Evolutionary conservation across 768 basidiomycete species (phyloP).

Genomic region (Leccinum truebloodii): DNA sequence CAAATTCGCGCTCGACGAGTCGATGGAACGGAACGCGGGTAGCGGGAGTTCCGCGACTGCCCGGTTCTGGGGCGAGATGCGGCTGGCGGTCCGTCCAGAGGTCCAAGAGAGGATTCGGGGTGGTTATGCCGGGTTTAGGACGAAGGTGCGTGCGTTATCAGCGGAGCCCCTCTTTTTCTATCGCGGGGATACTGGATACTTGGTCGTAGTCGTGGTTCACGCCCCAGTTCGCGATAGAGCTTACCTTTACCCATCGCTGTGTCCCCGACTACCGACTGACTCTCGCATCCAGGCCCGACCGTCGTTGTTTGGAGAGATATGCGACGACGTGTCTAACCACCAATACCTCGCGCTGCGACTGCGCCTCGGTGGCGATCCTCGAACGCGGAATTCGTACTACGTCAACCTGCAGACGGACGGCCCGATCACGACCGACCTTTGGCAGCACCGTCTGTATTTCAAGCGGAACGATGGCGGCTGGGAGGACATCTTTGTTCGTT

Average conservation of each 20-base stretch:
- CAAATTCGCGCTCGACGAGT: conserved; percentile 68
- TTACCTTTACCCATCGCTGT: neutral
- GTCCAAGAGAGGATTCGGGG: conserved; percentile 69
- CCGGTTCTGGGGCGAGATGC: conserved; percentile 82
- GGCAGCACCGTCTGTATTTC: conserved; percentile 92
- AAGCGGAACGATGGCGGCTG: conserved; percentile 62
- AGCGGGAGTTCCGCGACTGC: conserved; percentile 55
- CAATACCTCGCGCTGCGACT: conserved; percentile 80
- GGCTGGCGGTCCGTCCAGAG: conserved; percentile 64
- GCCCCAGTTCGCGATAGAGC: neutral
- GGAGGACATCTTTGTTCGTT: conserved; percentile 82
- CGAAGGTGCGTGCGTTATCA: conserved; percentile 53
- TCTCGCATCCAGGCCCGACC: conserved; percentile 54
- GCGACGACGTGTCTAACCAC: conserved; percentile 82
- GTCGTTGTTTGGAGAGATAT: conserved; percentile 84
- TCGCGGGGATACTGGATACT: too few relatives aligned
- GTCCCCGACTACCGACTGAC: neutral
- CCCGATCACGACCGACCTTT: conserved; percentile 79
- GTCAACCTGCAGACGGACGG: conserved; percentile 93
- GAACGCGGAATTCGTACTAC: conserved; percentile 83
- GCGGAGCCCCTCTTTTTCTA: neutral
- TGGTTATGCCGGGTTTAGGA: conserved; percentile 91
- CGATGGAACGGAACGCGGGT: conserved; percentile 43
- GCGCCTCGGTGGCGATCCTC: conserved; percentile 73
- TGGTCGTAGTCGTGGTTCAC: too few relatives aligned